A percentile compares a stretch with the other conserved stretches of the same genome.
phyloP scores from a whole-genome alignment of 306 rosid genomes.

The Hippophae tibetana region DNA sequence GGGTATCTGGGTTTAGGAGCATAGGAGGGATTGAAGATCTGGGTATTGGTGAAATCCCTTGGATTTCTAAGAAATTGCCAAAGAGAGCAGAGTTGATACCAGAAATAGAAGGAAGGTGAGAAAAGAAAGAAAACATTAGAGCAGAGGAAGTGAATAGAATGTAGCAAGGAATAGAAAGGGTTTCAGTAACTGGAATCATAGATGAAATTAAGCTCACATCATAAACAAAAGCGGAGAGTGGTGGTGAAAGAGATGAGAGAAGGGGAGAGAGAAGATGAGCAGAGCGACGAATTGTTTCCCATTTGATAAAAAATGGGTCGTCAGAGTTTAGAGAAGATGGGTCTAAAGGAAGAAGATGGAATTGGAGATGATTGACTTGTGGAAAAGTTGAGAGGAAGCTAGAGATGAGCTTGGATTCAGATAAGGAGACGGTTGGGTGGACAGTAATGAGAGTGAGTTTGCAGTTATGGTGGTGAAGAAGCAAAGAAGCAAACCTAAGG shows the following conservation, averaged over 20 bases:
- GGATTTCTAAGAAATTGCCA: slow-evolving; percentile 16
- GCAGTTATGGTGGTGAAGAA: slow-evolving; percentile 31
- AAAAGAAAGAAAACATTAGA: slow-evolving; percentile 30
- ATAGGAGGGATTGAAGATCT: slow-evolving; percentile 35
- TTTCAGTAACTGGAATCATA: slow-evolving; percentile 10
- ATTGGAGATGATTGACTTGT: slow-evolving; percentile 11
- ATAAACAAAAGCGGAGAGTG: slow-evolving; percentile 35
- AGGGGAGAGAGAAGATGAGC: slow-evolving; percentile 36
- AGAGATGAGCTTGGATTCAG: slow-evolving; percentile 38
- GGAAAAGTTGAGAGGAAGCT: slow-evolving; percentile 38
- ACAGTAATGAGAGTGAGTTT: slow-evolving; percentile 37
- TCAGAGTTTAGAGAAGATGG: slow-evolving; percentile 5
- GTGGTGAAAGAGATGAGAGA: slow-evolving; percentile 35
- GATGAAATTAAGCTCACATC: slow-evolving; percentile 35
- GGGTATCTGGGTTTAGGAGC: slow-evolving; percentile 10
- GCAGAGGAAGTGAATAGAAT: slow-evolving; percentile 36
- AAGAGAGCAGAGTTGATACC: neutral
- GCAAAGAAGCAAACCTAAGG: slow-evolving; percentile 29
- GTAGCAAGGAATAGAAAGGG: slow-evolving; percentile 31
- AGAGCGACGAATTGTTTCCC: slow-evolving; percentile 32
- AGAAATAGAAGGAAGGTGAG: slow-evolving; percentile 19
- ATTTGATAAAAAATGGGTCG: slow-evolving; percentile 38
- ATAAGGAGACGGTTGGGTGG: slow-evolving; percentile 32
- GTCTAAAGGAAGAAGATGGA: slow-evolving; percentile 20
- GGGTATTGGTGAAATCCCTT: slow-evolving; percentile 29